Percentiles rank a stretch among this genome's conserved stretches.
Evolutionary conservation across 345 rosid species (phyloP).

Genomic region (Citrus sinensis): DNA sequence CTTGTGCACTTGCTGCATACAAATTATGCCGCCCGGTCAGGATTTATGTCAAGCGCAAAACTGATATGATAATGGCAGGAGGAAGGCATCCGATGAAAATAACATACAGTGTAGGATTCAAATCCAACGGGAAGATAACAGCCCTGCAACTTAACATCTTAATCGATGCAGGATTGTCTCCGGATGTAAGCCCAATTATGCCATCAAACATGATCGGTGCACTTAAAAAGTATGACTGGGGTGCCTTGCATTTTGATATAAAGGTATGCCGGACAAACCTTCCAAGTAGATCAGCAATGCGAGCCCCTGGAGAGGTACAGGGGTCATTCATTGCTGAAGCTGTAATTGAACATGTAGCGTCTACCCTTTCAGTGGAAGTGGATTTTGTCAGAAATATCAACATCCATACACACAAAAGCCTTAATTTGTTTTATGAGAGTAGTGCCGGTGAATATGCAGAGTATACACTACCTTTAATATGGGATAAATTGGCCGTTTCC

Average conservation of each 20-base stretch:
- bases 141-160: conserved; percentile 59
- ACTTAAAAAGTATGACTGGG: conserved; percentile 80
- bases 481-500: conserved; percentile 61
- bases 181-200: conserved; percentile 57
- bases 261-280: conserved; percentile 82
- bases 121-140: conserved; percentile 77
- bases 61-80: conserved; percentile 88
- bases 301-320: conserved; percentile 91
- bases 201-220: conserved; percentile 40
- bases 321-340: conserved; percentile 80
- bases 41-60: conserved; percentile 66
- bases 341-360: conserved; percentile 76
- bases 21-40: conserved; percentile 63
- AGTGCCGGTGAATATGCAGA: conserved; percentile 53
- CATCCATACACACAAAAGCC: conserved; percentile 59
- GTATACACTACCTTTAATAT: conserved; percentile 67
- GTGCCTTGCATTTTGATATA: conserved; percentile 72
- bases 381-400: conserved; percentile 66
- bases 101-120: conserved; percentile 83
- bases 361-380: conserved; percentile 60
- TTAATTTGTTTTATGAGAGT: conserved; percentile 45
- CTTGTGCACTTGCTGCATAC: conserved; percentile 82
- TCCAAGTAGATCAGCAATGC: conserved; percentile 71
- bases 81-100: conserved; percentile 96
- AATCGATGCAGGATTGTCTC: conserved; percentile 57